Percentiles rank a stretch among this genome's conserved stretches.
phyloP scores from a whole-genome alignment of 306 rosid genomes.

The Quercus wislizeni region DNA sequence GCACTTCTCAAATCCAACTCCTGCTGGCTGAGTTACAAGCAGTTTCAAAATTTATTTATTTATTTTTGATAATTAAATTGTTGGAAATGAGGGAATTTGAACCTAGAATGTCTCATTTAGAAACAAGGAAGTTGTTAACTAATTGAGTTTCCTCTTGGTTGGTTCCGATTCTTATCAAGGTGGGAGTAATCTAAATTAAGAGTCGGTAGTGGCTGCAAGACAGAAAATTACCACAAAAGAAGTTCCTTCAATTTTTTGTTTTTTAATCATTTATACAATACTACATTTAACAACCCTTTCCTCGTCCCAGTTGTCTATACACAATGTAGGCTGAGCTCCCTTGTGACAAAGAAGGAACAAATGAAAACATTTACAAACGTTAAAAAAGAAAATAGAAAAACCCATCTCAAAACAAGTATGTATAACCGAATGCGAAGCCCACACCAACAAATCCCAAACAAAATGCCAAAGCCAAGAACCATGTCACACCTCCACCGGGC shows the following conservation, averaged over 20 bases:
- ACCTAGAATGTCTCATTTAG: too few species aligned
- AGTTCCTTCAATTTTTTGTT: not conserved
- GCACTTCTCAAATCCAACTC: too few species aligned
- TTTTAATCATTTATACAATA: not conserved
- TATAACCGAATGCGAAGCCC: conserved; percentile 51
- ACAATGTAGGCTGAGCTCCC: not conserved
- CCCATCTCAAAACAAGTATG: conserved; percentile 23
- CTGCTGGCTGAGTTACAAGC: too few species aligned
- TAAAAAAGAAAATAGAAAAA: not conserved
- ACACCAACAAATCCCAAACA: conserved; percentile 69
- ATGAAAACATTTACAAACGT: not conserved
- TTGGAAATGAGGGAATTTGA: too few species aligned
- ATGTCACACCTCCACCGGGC: conserved; percentile 27
- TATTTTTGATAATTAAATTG: too few species aligned
- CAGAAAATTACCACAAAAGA: not conserved
- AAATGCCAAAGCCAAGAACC: conserved; percentile 62
- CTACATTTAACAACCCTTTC: not conserved
- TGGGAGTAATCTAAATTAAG: too few species aligned
- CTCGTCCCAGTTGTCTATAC: not conserved
- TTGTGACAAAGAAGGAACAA: not conserved
- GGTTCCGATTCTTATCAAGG: too few species aligned
- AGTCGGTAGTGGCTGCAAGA: not conserved
- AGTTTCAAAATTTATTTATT: too few species aligned
- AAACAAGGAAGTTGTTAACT: too few species aligned
- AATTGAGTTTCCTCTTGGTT: too few species aligned